Evolutionary conservation across 371 early-diverging fungal genomes (phyloP).

Genomic region (Conidiobolus incongruus): DNA sequence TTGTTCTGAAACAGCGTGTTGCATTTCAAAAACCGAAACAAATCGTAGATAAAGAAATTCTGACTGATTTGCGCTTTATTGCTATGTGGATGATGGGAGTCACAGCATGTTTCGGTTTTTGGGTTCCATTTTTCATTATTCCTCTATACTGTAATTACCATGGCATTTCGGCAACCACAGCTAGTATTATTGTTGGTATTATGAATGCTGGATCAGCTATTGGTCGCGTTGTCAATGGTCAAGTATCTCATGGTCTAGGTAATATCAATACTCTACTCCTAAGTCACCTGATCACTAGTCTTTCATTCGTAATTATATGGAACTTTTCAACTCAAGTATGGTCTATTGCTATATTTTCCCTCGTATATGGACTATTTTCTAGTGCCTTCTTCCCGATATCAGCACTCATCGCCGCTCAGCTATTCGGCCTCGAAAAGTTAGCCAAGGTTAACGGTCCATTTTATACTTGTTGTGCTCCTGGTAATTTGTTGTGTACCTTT

Average conservation of each 20-base stretch:
- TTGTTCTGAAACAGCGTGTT: neutral
- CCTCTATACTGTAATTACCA: no score
- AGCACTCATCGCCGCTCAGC: no score
- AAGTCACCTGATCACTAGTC: no score
- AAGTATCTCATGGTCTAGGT: slow-evolving; percentile 31
- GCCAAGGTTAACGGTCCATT: slow-evolving; percentile 13
- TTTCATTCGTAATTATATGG: no score
- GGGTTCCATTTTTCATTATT: slow-evolving; percentile 1
- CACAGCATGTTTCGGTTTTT: no score
- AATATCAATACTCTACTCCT: slow-evolving; percentile 22
- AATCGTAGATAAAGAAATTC: neutral
- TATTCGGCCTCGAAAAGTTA: no score
- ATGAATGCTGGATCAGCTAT: slow-evolving; percentile 28
- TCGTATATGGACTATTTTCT: no score
- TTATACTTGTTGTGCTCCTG: slow-evolving; percentile 11
- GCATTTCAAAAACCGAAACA: neutral
- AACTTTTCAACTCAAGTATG: no score
- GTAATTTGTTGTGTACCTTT: slow-evolving; percentile 13
- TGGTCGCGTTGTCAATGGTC: slow-evolving; percentile 37
- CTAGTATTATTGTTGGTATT: slow-evolving; percentile 22
- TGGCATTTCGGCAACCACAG: slow-evolving; percentile 11
- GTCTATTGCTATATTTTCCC: no score
- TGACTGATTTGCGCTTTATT: no score
- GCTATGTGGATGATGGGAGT: no score
- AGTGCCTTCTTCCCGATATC: no score